Evolutionary conservation across 73 alveolate species (phyloP), one percentile per base, ranked within the genome.

Genomic region (Paramecium sonneborni): DNA sequence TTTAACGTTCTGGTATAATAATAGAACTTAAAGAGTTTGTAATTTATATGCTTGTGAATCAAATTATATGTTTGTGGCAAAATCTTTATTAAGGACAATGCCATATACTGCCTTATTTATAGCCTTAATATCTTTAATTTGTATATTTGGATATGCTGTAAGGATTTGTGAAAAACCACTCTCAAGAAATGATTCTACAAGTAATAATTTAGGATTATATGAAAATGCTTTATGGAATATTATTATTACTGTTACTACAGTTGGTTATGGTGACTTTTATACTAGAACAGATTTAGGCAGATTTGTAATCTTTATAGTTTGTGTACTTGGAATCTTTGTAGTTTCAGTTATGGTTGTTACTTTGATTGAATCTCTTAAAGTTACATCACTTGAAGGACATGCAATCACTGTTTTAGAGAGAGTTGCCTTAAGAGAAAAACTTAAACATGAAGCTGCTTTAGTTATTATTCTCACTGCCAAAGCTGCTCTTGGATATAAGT

Each of bases 231-330:
- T 97, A 56, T 98, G 99, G 99, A 93, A 91, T 76, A 95, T 95
- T 62, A 96, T 98, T 6, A 95, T 98, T 30, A 98, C 99, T 26
- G 94, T 97, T 95, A 95, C 98, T 56, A 95, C 99, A n/a, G 97
- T 98, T 10, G 99, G 99, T 70, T 98, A 95, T 95, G 99, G 99
- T 24, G 99, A 98, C 91, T 96, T 91, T 85, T 97, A 93, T 86
- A 98, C 99, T 39, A 88, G 96, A 38, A 98, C 99, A 26, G 98
- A 96, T 85, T 92, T 98, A 72, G 99, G 99, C 76, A 94, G 99
- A 93, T 68, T 96, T 23, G 94, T 96, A 26, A 95, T 97, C 23
- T 93, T 98, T 69, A 67, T 96, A 30, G 99, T 99, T 72, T 97
- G 99, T 95, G 93, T 96, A 79, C 91, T 96, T 95, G 99, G 99